Conservation (phyloP, 2,329 filamentous ascomycete species). For the Coniochaeta prunicola region DNA sequence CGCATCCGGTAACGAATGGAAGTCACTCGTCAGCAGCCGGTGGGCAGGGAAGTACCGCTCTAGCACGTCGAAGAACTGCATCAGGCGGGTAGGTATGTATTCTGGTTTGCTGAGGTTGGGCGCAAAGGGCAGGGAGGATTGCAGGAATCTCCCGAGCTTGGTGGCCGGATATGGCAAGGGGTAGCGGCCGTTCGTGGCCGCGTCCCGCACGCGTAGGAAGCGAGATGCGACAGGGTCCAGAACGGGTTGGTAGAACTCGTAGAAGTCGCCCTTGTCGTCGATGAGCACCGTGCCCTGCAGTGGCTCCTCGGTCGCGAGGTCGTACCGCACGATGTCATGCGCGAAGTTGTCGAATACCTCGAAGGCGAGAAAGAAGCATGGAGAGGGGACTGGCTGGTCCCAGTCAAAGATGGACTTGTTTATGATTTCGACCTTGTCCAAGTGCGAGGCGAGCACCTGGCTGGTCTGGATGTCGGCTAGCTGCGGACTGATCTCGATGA, state of each 20-base stretch:
- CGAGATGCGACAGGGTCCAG: slow-evolving; percentile 78
- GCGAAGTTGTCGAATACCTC: slow-evolving; percentile 99
- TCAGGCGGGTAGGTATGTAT: slow-evolving; percentile 87
- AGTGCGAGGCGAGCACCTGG: slow-evolving; percentile 54
- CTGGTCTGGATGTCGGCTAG: slow-evolving; percentile 72
- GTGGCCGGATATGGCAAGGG: slow-evolving; percentile 52
- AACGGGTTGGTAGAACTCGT: slow-evolving; percentile 79
- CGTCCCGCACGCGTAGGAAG: slow-evolving; percentile 78
- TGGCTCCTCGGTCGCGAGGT: slow-evolving; percentile 70
- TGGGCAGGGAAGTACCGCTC: slow-evolving; percentile 85
- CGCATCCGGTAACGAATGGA: slow-evolving; percentile 76
- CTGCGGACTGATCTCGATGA: slow-evolving; percentile 87
- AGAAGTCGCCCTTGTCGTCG: slow-evolving; percentile 79
- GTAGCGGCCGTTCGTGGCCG: slow-evolving; percentile 59
- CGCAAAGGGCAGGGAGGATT: slow-evolving; percentile 59
- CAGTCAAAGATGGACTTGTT: slow-evolving; percentile 95
- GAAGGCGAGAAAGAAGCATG: slow-evolving; percentile 95
- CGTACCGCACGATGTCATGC: slow-evolving; percentile 90
- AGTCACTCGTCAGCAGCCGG: slow-evolving; percentile 82
- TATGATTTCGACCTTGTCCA: slow-evolving; percentile 84
- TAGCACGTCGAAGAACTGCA: slow-evolving; percentile 95
- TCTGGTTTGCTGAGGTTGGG: slow-evolving; percentile 76
- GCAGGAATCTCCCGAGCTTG: slow-evolving; percentile 53
- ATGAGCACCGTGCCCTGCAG: slow-evolving; percentile 87
- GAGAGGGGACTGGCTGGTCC: slow-evolving; percentile 77